Conservation (phyloP, 345 rosid genomes). For the Hibiscus trionum region DNA sequence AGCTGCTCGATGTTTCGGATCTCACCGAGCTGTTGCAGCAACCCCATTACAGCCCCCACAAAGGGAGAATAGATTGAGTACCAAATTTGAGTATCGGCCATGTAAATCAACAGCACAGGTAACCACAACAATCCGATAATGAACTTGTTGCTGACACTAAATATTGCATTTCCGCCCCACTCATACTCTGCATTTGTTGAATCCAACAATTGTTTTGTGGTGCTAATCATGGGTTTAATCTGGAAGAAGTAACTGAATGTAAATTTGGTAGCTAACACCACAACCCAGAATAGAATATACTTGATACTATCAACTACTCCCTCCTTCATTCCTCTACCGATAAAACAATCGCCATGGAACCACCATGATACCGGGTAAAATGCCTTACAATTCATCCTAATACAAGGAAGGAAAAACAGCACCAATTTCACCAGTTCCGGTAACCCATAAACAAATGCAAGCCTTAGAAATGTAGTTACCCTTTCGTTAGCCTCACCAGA, state of each 20-base stretch:
- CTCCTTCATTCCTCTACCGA: conserved; percentile 77
- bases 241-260: conserved; percentile 75
- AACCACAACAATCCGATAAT: conserved; percentile 70
- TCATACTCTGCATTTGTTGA: conserved; percentile 36
- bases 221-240: conserved; percentile 72
- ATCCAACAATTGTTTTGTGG: conserved; percentile 45
- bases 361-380: conserved; percentile 63
- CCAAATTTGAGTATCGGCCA: conserved; percentile 94
- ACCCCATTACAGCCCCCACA: conserved; percentile 76
- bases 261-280: conserved; percentile 77
- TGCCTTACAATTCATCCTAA: conserved; percentile 71
- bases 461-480: conserved; percentile 51
- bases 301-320: conserved; percentile 66
- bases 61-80: conserved; percentile 75
- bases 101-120: conserved; percentile 72
- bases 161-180: conserved; percentile 53
- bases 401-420: conserved; percentile 76
- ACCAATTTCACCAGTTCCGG: conserved; percentile 71
- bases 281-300: conserved; percentile 71
- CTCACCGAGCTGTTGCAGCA: conserved; percentile 87
- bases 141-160: conserved; percentile 49
- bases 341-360: conserved; percentile 64
- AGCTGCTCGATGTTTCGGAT: conserved; percentile 75
- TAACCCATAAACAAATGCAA: conserved; percentile 47
- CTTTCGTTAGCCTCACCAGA: conserved; percentile 35